Evolutionary conservation across 2,329 filamentous ascomycete species (phyloP).

Genomic region (Elsinoe ampelina): DNA sequence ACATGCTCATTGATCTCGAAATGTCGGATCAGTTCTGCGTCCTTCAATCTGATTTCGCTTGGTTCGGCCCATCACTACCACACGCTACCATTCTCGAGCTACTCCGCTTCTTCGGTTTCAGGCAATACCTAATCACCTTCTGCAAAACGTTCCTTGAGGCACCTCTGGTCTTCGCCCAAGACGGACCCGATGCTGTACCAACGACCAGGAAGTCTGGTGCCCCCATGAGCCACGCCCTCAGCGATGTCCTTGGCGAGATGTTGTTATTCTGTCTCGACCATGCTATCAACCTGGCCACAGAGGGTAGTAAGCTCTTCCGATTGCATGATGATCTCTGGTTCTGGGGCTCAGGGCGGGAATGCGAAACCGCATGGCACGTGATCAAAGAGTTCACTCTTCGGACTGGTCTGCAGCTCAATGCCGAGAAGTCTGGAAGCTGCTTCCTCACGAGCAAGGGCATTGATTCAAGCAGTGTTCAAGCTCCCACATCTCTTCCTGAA

Average conservation of each 20-base stretch:
- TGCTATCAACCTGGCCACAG: conserved; percentile 49
- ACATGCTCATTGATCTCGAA: conserved; percentile 43
- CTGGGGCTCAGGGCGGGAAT: conserved; percentile 48
- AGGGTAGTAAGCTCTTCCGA: conserved; percentile 49
- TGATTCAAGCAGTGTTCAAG: background rate
- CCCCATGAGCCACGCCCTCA: conserved; percentile 51
- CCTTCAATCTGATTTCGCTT: conserved; percentile 49
- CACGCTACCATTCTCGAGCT: conserved; percentile 51
- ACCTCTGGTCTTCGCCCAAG: conserved; percentile 49
- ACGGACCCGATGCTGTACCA: conserved; percentile 37
- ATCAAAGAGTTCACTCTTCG: conserved; percentile 46
- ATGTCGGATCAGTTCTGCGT: conserved; percentile 44
- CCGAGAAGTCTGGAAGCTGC: conserved; percentile 48
- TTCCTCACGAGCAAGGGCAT: conserved; percentile 25
- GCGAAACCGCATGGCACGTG: conserved; percentile 50
- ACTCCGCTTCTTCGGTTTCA: conserved; percentile 51
- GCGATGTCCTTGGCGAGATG: conserved; percentile 50
- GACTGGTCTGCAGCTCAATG: conserved; percentile 51
- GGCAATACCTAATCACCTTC: conserved; percentile 47
- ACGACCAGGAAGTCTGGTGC: conserved; percentile 47
- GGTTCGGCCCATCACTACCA: conserved; percentile 49
- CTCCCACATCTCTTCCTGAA: conserved; percentile 35
- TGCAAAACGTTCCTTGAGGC: conserved; percentile 51
- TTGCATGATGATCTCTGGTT: conserved; percentile 60
- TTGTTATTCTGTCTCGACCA: conserved; percentile 58